Percentiles rank a stretch among this genome's conserved stretches.
Evolutionary conservation across 1,284 basidiomycete genomes (phyloP).

Genomic region (Fomitopsis palustris): DNA sequence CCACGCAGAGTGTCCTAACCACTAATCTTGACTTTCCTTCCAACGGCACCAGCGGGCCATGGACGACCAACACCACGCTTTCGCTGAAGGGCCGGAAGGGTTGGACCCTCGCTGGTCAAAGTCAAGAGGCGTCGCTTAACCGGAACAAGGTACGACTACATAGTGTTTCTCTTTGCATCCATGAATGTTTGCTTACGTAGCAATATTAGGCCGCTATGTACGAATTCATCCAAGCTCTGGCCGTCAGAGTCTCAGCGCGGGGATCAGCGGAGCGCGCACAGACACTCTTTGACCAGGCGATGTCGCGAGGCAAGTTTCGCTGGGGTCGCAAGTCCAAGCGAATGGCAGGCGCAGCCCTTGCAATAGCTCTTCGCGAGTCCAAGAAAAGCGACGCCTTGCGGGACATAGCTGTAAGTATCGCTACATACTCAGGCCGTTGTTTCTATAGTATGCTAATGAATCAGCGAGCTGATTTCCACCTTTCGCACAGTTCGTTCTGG

Average conservation of each 20-base stretch:
- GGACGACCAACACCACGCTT: slow-evolving; percentile 25
- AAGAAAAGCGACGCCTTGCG: slow-evolving; percentile 59
- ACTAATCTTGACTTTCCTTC: slow-evolving; percentile 35
- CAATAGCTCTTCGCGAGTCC: slow-evolving; percentile 64
- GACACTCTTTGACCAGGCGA: slow-evolving; percentile 62
- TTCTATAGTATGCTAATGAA: slow-evolving; percentile 11
- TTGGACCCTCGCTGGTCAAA: slow-evolving; percentile 59
- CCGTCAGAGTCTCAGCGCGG: slow-evolving; percentile 49
- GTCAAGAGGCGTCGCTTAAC: slow-evolving; percentile 54
- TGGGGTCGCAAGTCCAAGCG: slow-evolving; percentile 71
- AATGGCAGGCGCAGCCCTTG: slow-evolving; percentile 61
- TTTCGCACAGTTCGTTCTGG: slow-evolving; percentile 42
- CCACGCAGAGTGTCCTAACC: slow-evolving; percentile 54
- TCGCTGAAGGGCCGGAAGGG: slow-evolving; percentile 46
- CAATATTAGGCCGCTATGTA: slow-evolving; percentile 51
- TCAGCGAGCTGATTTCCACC: slow-evolving; percentile 19
- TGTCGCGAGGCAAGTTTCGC: slow-evolving; percentile 48
- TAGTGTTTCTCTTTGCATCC: background rate
- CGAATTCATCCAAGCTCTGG: slow-evolving; percentile 55
- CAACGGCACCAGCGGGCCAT: slow-evolving; percentile 25
- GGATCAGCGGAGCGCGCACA: slow-evolving; percentile 59
- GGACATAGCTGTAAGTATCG: slow-evolving; percentile 54
- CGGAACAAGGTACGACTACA: slow-evolving; percentile 48
- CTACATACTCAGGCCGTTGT: slow-evolving; percentile 1
- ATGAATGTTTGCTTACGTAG: background rate